These are phyloP conservation scores for Penicillium pancosmium DNA, from an alignment of 495 filamentous ascomycete species.

Conservation along the genomic window DNA sequence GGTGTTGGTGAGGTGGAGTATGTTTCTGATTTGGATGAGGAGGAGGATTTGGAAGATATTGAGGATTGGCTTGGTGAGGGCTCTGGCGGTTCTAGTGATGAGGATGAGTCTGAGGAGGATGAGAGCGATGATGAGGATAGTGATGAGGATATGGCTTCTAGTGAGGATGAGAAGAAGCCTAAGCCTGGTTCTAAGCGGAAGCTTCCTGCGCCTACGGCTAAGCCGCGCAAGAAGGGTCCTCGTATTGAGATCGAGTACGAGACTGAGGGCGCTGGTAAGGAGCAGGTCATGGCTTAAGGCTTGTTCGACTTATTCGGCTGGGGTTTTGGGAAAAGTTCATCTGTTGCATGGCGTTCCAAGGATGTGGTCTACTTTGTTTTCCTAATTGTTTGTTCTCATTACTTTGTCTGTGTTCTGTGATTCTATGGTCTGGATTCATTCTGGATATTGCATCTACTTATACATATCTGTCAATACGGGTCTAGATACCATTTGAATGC, in stretches of 20 bases:
- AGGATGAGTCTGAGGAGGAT: constrained; percentile 48
- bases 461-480: constrained; percentile 22
- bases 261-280: constrained; percentile 56
- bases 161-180: constrained; percentile 52
- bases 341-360: constrained; percentile 46
- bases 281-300: constrained; percentile 47
- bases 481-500: constrained; percentile 9
- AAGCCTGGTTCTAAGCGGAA: constrained; percentile 68
- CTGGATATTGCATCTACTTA: constrained; percentile 39
- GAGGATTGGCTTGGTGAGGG: constrained; percentile 73
- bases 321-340: constrained; percentile 34
- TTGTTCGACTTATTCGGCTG: constrained; percentile 2
- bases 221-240: constrained; percentile 61
- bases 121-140: constrained; percentile 51
- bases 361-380: constrained; percentile 18
- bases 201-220: constrained; percentile 57
- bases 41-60: constrained; percentile 68
- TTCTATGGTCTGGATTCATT: constrained; percentile 43
- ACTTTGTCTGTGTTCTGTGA: constrained; percentile 18
- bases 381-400: not conserved
- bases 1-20: constrained; percentile 84
- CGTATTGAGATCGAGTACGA: constrained; percentile 75
- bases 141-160: constrained; percentile 43
- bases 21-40: constrained; percentile 72
- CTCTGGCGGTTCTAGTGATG: constrained; percentile 56